These are phyloP conservation scores for Erodium chrysanthum DNA, from an alignment of 441 rosid species.

Conservation along the genomic window DNA sequence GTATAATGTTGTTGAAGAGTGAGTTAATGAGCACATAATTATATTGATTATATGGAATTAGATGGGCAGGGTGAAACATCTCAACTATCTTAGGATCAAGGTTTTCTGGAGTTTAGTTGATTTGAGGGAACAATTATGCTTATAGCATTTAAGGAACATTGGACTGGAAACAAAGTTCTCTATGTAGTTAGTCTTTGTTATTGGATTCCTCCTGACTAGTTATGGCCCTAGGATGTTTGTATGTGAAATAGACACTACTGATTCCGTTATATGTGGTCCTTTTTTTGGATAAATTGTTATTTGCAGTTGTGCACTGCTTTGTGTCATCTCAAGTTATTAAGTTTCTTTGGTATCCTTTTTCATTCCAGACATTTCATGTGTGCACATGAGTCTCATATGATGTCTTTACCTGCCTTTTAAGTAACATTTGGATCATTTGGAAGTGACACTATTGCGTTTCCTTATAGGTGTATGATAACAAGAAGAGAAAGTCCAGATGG, in stretches of 20 bases:
- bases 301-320: not conserved
- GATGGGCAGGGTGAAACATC: too few relatives aligned
- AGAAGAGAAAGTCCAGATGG: slow-evolving; percentile 95
- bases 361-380: not conserved
- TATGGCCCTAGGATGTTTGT: not conserved
- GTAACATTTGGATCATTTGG: slow-evolving; percentile 1
- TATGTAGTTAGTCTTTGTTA: not conserved
- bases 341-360: not conserved
- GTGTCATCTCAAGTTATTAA: not conserved
- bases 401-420: not conserved
- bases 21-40: not conserved
- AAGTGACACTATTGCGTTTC: slow-evolving; percentile 19
- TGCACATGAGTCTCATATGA: not conserved
- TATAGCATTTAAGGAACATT: not conserved
- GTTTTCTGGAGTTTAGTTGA: not conserved
- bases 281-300: not conserved
- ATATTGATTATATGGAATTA: too few relatives aligned
- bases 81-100: not conserved
- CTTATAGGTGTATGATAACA: slow-evolving; percentile 76
- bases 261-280: not conserved
- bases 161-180: not conserved
- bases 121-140: not conserved
- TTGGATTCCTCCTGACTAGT: not conserved
- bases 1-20: not conserved
- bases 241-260: not conserved